Conservation (phyloP, 2,329 filamentous ascomycete genomes). For the Botrytis byssoidea region DNA sequence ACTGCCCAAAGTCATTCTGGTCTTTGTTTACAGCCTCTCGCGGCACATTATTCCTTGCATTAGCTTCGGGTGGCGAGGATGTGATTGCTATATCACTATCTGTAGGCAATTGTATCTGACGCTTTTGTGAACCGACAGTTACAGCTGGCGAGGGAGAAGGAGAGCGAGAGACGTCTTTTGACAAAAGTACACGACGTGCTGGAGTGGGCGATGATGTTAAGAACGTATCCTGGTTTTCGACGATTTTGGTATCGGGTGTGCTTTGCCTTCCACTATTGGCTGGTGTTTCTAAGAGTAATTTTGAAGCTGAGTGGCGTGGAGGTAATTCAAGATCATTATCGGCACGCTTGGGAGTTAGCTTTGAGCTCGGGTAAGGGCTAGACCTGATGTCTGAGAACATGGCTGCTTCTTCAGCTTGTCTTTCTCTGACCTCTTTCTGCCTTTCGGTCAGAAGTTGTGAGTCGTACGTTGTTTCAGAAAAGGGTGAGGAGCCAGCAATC, state of each 20-base stretch:
- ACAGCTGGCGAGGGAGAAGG: slow-evolving; percentile 57
- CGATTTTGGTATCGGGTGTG: slow-evolving; percentile 31
- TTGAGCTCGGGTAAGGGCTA: slow-evolving; percentile 43
- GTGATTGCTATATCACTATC: slow-evolving; percentile 44
- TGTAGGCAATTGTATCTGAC: too few relatives aligned
- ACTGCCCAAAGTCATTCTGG: not conserved
- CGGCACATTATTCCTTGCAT: not conserved
- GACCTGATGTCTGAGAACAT: slow-evolving; percentile 69
- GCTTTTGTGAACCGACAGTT: not conserved
- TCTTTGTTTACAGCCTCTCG: not conserved
- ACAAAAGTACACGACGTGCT: slow-evolving; percentile 48
- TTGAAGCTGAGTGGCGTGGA: slow-evolving; percentile 29
- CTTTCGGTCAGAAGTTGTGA: slow-evolving; percentile 76
- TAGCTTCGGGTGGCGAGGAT: slow-evolving; percentile 31
- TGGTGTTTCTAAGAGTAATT: slow-evolving; percentile 21
- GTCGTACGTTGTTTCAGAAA: slow-evolving; percentile 50
- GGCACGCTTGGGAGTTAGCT: slow-evolving; percentile 24
- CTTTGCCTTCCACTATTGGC: slow-evolving; percentile 26
- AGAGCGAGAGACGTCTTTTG: slow-evolving; percentile 51
- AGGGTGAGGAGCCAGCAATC: slow-evolving; percentile 63
- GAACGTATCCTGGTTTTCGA: slow-evolving; percentile 35
- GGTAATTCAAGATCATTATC: slow-evolving; percentile 35
- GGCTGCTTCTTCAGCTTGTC: slow-evolving; percentile 57
- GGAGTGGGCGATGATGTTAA: slow-evolving; percentile 60
- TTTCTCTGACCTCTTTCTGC: slow-evolving; percentile 73